Evolutionary conservation across 257 asterid genomes (phyloP).

Genomic region (Scutellaria baicalensis): DNA sequence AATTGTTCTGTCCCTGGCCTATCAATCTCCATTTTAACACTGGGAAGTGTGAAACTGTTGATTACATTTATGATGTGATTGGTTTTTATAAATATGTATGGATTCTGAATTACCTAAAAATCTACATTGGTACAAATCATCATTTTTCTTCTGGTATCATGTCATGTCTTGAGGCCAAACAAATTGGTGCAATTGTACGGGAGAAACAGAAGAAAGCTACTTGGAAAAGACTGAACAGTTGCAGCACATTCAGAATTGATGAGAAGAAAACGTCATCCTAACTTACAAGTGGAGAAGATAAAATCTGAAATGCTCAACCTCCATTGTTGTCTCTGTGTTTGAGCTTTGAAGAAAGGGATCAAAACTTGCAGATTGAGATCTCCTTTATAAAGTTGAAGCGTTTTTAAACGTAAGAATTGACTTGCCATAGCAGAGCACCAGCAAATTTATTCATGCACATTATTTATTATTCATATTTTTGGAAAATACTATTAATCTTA

Average conservation of each 20-base stretch:
- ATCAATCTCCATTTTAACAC: constrained; percentile 82
- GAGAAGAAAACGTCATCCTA: constrained; percentile 85
- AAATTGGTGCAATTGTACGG: constrained; percentile 94
- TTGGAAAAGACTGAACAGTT: constrained; percentile 92
- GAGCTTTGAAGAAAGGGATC: background rate
- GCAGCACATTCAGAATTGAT: constrained; percentile 77
- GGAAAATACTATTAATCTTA: background rate
- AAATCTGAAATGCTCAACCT: constrained; percentile 96
- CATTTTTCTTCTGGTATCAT: constrained; percentile 82
- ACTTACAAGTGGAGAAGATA: constrained; percentile 97
- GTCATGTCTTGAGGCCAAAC: constrained; percentile 97
- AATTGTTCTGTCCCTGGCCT: constrained; percentile 92
- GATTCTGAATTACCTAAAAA: constrained; percentile 93
- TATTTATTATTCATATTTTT: background rate
- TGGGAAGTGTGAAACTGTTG: constrained; percentile 79
- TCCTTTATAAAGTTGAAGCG: background rate
- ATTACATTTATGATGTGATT: constrained; percentile 87
- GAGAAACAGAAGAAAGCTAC: constrained; percentile 98
- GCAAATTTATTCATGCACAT: constrained; percentile 7
- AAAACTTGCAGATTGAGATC: constrained; percentile 17
- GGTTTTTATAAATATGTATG: constrained; percentile 97
- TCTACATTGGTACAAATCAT: constrained; percentile 93
- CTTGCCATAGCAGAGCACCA: constrained; percentile 9
- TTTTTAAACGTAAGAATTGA: constrained; percentile 24
- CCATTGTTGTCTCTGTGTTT: constrained; percentile 39